Evolutionary conservation across 2,329 filamentous ascomycete species (phyloP), one percentile per base, ranked within the genome.

Genomic region (Monosporascus cannonballus): DNA sequence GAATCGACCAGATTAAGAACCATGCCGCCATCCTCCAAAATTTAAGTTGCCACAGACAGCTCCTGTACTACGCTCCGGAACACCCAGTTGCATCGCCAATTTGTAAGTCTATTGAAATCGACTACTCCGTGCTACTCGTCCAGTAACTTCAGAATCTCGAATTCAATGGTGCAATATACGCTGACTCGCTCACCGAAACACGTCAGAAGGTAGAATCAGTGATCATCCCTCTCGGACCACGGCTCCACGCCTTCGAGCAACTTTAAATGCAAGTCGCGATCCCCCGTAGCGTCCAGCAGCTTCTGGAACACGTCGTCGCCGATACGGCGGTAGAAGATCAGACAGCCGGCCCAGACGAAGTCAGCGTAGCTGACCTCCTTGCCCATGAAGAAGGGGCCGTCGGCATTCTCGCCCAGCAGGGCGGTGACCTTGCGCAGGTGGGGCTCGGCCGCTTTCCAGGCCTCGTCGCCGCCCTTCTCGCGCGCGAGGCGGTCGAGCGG

Each of bases 361-460:
- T 85, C 83, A 4, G 76, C 77, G 64, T 80, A 86, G 38, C 73
- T 74, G 4, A 76, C 69, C 54, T 73, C 75, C 47, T 76, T 67
- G 0, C 86, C 86, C 55, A 79, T 48, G 51, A 89, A 81, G 63
- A 81, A 89, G 0, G 81, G 80, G 0, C 86, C 86, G 0, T 76
- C 73, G 0, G 69, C 63, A 38, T 78, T 78, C 67, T 83, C 78
- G 59, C 76, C 76, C 56, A 88, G 61, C 51, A 83, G 58, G 2
- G 64, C 71, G 47, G 75, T 73, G 1, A 72, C 59, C 46, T 71
- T 64, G 7, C 59, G 58, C 8, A 78, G 20, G 3, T 57, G 48
- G 1, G 68, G 63, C 53, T 71, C 66, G 0, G 74, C 77, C 0
- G 66, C 65, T 18, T 58, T 45, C 75, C 78, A 87, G 0, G 72